Evolutionary conservation across 1,284 basidiomycete genomes (phyloP).

Genomic region (Trichosporon faecale): DNA sequence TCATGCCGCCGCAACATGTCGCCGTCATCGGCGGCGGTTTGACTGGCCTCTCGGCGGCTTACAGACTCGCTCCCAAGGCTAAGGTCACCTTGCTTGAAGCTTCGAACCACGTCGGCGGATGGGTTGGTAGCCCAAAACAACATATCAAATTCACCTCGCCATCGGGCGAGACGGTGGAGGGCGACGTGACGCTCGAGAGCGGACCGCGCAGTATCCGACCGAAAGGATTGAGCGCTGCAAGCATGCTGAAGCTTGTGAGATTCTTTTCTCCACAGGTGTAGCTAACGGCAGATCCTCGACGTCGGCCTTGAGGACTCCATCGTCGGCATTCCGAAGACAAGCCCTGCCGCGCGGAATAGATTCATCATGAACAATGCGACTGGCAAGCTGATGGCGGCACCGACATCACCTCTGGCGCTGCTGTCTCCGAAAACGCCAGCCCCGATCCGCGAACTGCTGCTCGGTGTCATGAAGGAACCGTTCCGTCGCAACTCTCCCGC

Average conservation of each 20-base stretch:
- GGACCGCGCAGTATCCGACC: conserved; percentile 81
- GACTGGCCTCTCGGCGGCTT: conserved; percentile 47
- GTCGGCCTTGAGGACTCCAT: conserved; percentile 31
- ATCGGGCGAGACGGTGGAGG: conserved; percentile 32
- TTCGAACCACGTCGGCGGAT: conserved; percentile 62
- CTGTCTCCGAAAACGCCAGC: neutral
- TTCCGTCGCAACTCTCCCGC: conserved; percentile 56
- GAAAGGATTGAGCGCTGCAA: conserved; percentile 57
- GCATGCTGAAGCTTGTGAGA: conserved; percentile 74
- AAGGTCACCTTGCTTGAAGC: conserved; percentile 19
- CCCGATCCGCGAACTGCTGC: conserved; percentile 52
- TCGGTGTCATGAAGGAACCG: conserved; percentile 61
- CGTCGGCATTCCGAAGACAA: conserved; percentile 38
- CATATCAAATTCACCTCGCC: conserved; percentile 37
- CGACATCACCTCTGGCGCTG: conserved; percentile 12
- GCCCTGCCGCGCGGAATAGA: conserved; percentile 47
- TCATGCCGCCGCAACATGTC: conserved; percentile 22
- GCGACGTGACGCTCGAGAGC: conserved; percentile 65
- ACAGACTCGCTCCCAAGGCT: conserved; percentile 32
- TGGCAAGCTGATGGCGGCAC: conserved; percentile 8
- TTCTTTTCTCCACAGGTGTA: too few species aligned
- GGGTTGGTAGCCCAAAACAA: conserved; percentile 67
- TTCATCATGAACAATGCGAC: conserved; percentile 36
- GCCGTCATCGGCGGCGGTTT: conserved; percentile 50
- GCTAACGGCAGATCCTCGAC: conserved; percentile 29